These are phyloP conservation scores for Termitomyces bulborhizus DNA, from an alignment of 768 basidiomycete genomes.

Conservation along the genomic window DNA sequence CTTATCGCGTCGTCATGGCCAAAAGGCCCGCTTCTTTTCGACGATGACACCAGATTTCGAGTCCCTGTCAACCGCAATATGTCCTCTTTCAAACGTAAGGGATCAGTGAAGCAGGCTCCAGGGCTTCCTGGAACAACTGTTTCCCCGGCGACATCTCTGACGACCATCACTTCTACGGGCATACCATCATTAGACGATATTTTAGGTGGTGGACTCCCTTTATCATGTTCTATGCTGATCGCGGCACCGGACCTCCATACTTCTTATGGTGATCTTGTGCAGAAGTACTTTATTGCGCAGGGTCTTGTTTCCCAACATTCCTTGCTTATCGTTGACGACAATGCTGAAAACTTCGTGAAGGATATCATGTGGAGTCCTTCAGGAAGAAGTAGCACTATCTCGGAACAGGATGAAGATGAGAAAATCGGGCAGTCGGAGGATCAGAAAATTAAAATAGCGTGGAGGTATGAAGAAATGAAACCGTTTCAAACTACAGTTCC, in stretches of 20 bases:
- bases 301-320: conserved; percentile 71
- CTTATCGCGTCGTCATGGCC: background rate
- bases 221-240: conserved; percentile 67
- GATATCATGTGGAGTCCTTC: conserved; percentile 81
- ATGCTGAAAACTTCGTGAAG: conserved; percentile 50
- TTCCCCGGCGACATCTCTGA: conserved; percentile 51
- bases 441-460: conserved; percentile 88
- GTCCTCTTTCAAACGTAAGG: conserved; percentile 79
- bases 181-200: conserved; percentile 93
- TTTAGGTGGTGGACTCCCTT: conserved; percentile 85
- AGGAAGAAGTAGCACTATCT: conserved; percentile 12
- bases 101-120: conserved; percentile 34
- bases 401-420: conserved; percentile 19
- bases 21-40: background rate
- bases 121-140: conserved; percentile 48
- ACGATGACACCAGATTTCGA: background rate
- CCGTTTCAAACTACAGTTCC: conserved; percentile 83
- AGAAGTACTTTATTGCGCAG: conserved; percentile 87
- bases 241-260: conserved; percentile 86
- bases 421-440: conserved; percentile 31
- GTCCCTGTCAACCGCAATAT: conserved; percentile 25
- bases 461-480: conserved; percentile 94
- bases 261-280: conserved; percentile 76
- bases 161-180: conserved; percentile 72
- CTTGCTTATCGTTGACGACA: conserved; percentile 59